Conservation (phyloP, 2,329 filamentous ascomycete species). For the Diplodia mutila region DNA sequence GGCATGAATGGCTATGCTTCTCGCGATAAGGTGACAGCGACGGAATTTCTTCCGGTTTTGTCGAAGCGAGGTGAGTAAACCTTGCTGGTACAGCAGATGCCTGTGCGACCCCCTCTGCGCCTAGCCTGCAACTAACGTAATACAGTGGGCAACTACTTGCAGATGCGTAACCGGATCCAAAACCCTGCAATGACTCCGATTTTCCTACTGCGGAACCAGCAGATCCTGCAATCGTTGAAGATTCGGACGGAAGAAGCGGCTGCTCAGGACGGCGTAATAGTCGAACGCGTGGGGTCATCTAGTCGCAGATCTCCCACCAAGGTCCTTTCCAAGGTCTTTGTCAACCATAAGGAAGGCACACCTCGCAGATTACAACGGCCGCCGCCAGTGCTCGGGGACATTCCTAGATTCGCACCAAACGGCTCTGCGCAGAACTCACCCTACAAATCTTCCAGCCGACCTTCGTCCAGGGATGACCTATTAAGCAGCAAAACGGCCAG, state of each 20-base stretch:
- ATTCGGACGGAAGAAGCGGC: conserved; percentile 57
- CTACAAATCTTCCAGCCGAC: conserved; percentile 41
- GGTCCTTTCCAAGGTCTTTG: conserved; percentile 80
- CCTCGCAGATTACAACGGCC: conserved; percentile 40
- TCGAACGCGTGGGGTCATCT: conserved; percentile 45
- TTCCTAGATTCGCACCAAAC: conserved; percentile 38
- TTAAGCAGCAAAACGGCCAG: not conserved
- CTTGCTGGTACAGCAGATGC: not conserved
- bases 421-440: conserved; percentile 30
- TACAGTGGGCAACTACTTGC: conserved; percentile 72
- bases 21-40: conserved; percentile 71
- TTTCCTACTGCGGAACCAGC: conserved; percentile 76
- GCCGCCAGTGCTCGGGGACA: conserved; percentile 38
- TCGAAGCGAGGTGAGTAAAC: conserved; percentile 68
- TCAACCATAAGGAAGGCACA: conserved; percentile 54
- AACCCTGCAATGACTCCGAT: conserved; percentile 68
- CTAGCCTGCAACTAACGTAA: not conserved
- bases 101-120: not conserved
- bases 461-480: conserved; percentile 25
- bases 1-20: conserved; percentile 73
- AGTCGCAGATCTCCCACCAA: conserved; percentile 90
- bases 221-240: conserved; percentile 71
- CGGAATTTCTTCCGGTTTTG: conserved; percentile 75
- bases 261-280: conserved; percentile 31
- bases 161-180: conserved; percentile 68